Percentiles rank a stretch among this genome's conserved stretches.
Conservation (phyloP, 805 yeast genomes). For the Diddensiella caesifluorescens region DNA sequence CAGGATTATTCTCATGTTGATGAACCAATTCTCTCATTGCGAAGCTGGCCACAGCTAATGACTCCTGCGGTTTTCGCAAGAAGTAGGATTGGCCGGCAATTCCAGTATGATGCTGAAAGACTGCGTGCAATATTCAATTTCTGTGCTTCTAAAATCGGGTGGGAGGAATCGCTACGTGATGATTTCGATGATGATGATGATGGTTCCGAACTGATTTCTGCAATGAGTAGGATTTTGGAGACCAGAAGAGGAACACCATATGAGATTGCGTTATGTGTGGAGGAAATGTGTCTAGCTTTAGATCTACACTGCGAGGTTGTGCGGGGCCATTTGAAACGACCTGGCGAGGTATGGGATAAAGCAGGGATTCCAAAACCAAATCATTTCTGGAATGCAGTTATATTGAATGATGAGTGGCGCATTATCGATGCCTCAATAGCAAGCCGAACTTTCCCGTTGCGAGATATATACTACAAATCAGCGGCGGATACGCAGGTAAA, state of each 20-base stretch:
- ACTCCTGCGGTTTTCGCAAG: slow-evolving; percentile 52
- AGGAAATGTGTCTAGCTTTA: slow-evolving; percentile 62
- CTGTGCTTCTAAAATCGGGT: slow-evolving; percentile 53
- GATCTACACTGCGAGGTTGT: slow-evolving; percentile 72
- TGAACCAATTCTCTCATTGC: slow-evolving; percentile 29
- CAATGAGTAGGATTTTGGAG: slow-evolving; percentile 29
- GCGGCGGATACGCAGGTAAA: slow-evolving; percentile 18
- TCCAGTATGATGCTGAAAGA: slow-evolving; percentile 49
- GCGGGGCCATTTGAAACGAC: slow-evolving; percentile 77
- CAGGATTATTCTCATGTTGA: slow-evolving; percentile 28
- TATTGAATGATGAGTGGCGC: slow-evolving; percentile 72
- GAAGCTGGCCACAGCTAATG: slow-evolving; percentile 36
- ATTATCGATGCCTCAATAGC: slow-evolving; percentile 71
- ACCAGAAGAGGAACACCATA: slow-evolving; percentile 55
- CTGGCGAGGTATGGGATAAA: slow-evolving; percentile 50
- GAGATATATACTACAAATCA: slow-evolving; percentile 38
- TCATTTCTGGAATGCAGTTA: slow-evolving; percentile 85
- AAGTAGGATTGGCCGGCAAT: slow-evolving; percentile 49
- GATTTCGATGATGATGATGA: slow-evolving; percentile 22
- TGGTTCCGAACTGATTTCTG: slow-evolving; percentile 23
- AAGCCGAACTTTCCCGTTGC: slow-evolving; percentile 49
- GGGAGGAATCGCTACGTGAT: slow-evolving; percentile 33
- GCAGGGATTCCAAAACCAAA: slow-evolving; percentile 46
- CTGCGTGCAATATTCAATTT: slow-evolving; percentile 61
- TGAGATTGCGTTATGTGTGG: slow-evolving; percentile 73